Conservation (phyloP, 192 early-diverging fungal species). For the Podila epicladia region DNA sequence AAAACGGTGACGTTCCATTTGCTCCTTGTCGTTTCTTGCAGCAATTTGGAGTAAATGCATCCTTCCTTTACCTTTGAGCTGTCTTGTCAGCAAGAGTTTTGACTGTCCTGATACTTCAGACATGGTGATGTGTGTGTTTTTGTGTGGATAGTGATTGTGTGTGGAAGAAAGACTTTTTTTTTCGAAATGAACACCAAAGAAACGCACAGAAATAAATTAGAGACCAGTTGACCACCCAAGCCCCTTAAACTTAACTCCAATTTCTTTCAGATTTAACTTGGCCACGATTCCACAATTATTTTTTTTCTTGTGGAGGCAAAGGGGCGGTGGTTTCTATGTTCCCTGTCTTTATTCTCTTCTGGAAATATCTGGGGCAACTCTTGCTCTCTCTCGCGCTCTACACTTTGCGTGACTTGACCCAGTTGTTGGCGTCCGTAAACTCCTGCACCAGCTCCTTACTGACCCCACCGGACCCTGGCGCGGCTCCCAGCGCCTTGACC, state of each 20-base stretch:
- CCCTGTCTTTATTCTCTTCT: conserved; percentile 13
- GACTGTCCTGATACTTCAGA: conserved; percentile 13
- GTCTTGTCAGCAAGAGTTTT: conserved; percentile 22
- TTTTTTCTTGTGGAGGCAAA: too few species aligned
- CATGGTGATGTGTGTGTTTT: background rate
- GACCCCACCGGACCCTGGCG: conserved; percentile 5
- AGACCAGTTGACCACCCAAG: too few species aligned
- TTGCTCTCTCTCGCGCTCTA: conserved; percentile 3
- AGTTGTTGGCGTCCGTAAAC: conserved; percentile 42
- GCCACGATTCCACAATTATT: background rate
- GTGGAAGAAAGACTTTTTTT: too few species aligned
- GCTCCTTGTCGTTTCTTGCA: background rate
- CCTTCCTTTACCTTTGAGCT: conserved; percentile 30
- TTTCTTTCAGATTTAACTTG: too few species aligned
- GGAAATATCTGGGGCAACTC: background rate
- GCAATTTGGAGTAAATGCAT: background rate
- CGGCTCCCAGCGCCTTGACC: conserved; percentile 23
- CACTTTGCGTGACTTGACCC: conserved; percentile 37
- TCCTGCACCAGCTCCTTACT: conserved; percentile 36
- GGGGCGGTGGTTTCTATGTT: background rate
- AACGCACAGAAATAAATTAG: background rate
- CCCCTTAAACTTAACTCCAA: too few species aligned
- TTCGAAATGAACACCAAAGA: background rate
- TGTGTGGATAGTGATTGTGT: conserved; percentile 1
- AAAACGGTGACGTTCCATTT: background rate